These are phyloP conservation scores for Ogataea salicorniae DNA, from an alignment of 805 yeast species.

Conservation along the genomic window DNA sequence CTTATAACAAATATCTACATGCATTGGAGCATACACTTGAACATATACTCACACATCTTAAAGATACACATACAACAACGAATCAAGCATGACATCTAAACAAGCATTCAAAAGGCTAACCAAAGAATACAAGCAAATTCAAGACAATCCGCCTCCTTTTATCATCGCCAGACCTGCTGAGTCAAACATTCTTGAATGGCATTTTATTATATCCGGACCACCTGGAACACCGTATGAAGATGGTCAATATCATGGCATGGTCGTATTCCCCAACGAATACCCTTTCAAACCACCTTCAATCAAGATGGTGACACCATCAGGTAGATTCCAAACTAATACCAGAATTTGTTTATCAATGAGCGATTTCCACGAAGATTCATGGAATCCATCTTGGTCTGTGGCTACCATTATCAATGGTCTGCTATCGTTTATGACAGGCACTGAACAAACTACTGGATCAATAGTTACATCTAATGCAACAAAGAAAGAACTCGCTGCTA, in stretches of 20 bases:
- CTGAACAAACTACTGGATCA: conserved; percentile 81
- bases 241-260: conserved; percentile 89
- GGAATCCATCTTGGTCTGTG: conserved; percentile 98
- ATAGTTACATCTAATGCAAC: conserved; percentile 57
- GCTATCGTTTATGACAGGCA: conserved; percentile 87
- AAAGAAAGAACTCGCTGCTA: conserved; percentile 52
- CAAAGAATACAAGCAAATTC: conserved; percentile 75
- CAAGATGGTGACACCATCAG: conserved; percentile 84
- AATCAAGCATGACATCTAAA: conserved; percentile 25
- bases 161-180: conserved; percentile 85
- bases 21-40: neutral
- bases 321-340: conserved; percentile 76
- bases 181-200: conserved; percentile 87
- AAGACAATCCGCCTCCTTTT: conserved; percentile 78
- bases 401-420: conserved; percentile 83
- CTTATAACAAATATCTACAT: no score
- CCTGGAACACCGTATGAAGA: conserved; percentile 80
- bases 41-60: neutral
- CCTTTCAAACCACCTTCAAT: conserved; percentile 93
- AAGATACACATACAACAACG: neutral
- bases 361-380: conserved; percentile 88
- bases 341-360: conserved; percentile 87
- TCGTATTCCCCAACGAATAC: conserved; percentile 76
- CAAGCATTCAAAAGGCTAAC: conserved; percentile 45
- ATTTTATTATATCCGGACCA: conserved; percentile 87